Base-by-base conservation (phyloP, 1,284 basidiomycete genomes). In the Ganoderma sinense region DNA sequence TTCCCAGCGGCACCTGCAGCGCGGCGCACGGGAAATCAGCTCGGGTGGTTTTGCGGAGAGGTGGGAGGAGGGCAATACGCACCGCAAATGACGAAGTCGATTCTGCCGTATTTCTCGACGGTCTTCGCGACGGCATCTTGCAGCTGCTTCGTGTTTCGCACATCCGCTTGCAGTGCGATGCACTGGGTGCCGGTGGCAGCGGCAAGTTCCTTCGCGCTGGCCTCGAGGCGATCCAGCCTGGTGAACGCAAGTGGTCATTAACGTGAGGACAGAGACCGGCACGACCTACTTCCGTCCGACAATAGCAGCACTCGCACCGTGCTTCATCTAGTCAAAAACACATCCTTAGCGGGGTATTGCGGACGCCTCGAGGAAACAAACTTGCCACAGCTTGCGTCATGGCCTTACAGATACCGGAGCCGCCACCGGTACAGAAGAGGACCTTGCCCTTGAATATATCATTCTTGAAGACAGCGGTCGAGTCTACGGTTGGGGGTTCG, bases 41-140 rank as follows among this genome's bases (percentile, higher is more conserved):
- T 53, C 48, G 4, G 13, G 11, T 10, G 41, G 31, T n/a, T 43
- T 41, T 16, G 26, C 33, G 18, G 20, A 29, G 64, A 51, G 45
- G 31, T 26, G 23, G 23, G 48, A 23, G 48, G 14, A 31, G 36
- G 31, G 20, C 18, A 26, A 45, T 51, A 78, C 85, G 59, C 79
- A 91, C 97, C 96, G 77, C 95, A 96, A 68, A 98, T 95, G 67
- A 98, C 97, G 81, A 95, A 97, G 84, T 99, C 97, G 74, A 99
- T 96, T 71, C 87, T 85, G 1, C 97, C 97, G 79, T 94, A 97
- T 73, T 85, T 85, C 70, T 91, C 88, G 31, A 97, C 86, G 0
- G 94, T 89, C 79, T 89, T 87, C 51, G 89, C 83, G 23, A 96
- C 97, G 3, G 97, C 97, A 10, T 87, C 87, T 73, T 89, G 86